A percentile compares a stretch with the other conserved stretches of the same genome.
phyloP scores from a whole-genome alignment of 192 early-diverging fungal species.

The Gonapodya prolifera region DNA sequence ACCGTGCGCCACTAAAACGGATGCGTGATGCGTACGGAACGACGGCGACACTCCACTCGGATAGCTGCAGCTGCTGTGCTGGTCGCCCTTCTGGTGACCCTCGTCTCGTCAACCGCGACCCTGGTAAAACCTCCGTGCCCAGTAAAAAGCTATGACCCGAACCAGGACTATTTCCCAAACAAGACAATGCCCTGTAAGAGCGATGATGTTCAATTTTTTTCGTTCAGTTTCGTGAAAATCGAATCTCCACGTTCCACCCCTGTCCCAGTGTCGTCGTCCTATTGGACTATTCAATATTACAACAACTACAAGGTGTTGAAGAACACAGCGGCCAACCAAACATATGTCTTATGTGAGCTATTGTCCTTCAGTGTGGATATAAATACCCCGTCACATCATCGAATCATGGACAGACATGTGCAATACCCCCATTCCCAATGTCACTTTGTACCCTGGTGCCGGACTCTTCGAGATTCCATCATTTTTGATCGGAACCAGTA shows the following conservation, averaged over 20 bases:
- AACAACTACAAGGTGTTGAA: neutral
- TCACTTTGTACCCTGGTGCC: neutral
- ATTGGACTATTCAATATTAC: neutral
- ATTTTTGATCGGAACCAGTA: neutral
- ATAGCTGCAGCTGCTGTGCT: neutral
- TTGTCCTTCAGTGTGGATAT: neutral
- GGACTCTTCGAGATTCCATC: neutral
- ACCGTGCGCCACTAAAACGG: neutral
- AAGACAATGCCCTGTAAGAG: neutral
- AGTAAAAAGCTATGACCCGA: neutral
- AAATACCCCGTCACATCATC: neutral
- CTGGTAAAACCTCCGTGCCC: neutral
- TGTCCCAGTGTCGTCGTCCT: neutral
- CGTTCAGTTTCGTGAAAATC: neutral
- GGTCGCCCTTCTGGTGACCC: neutral
- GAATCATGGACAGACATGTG: neutral
- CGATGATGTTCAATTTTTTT: neutral
- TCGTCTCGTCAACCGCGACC: neutral
- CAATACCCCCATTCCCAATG: neutral
- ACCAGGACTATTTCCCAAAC: neutral
- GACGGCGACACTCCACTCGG: neutral
- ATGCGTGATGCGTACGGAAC: neutral
- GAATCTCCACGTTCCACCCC: neutral
- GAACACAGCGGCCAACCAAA: neutral
- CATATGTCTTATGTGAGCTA: neutral